Conservation (phyloP, 257 asterid species). For the Ilex aquifolium region DNA sequence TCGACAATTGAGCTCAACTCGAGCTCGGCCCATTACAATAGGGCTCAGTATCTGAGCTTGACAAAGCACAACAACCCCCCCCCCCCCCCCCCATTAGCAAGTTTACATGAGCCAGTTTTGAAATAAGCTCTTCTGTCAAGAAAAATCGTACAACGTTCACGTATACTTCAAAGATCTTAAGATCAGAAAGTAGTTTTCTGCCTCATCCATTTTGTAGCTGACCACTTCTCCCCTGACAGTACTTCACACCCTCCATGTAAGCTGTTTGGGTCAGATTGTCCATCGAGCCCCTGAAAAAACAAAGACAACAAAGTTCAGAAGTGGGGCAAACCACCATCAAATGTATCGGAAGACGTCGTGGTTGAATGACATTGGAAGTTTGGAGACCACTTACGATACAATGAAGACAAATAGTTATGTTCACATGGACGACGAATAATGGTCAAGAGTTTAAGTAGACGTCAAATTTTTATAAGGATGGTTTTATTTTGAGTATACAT, state of each 20-base stretch:
- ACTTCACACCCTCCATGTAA: slow-evolving; percentile 86
- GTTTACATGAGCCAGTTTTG: no score
- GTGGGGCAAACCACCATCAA: background rate
- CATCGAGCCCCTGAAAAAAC: slow-evolving; percentile 64
- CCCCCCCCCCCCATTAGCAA: no score
- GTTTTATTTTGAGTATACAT: no score
- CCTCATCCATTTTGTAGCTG: slow-evolving; percentile 96
- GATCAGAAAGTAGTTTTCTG: slow-evolving; percentile 33
- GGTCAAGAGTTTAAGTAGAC: background rate
- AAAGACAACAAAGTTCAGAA: background rate
- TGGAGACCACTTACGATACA: background rate
- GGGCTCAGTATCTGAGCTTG: no score
- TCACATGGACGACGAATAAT: background rate
- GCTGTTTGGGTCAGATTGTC: slow-evolving; percentile 63
- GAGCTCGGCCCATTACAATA: no score
- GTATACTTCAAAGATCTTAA: background rate
- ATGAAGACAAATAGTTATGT: background rate
- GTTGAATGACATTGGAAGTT: background rate
- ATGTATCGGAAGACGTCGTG: background rate
- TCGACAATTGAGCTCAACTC: no score
- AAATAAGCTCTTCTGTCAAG: no score
- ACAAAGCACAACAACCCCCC: no score
- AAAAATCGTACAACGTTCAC: no score
- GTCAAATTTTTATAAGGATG: no score
- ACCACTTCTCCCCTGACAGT: slow-evolving; percentile 83